These are phyloP conservation scores for Fusarium sp. DNA, from an alignment of 2,329 filamentous ascomycete genomes.

Conservation along the genomic window DNA sequence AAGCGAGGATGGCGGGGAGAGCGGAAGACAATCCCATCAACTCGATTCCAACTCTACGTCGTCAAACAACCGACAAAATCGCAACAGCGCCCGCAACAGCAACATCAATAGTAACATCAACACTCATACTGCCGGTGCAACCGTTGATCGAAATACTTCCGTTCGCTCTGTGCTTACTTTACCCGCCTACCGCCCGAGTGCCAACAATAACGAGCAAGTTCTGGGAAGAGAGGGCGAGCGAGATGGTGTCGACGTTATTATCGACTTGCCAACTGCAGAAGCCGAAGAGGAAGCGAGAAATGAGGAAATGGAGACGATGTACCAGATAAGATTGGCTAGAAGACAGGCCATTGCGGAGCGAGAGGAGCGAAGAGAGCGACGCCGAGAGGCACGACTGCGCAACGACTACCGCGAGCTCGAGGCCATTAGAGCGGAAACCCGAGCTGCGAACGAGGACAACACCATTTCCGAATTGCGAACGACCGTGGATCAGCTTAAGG, in stretches of 20 bases:
- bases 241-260: constrained; percentile 88
- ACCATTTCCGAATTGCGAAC: constrained; percentile 67
- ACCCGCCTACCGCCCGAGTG: constrained; percentile 81
- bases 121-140: constrained; percentile 46
- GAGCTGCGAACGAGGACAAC: constrained; percentile 59
- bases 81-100: constrained; percentile 20
- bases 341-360: constrained; percentile 80
- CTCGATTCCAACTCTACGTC: constrained; percentile 40
- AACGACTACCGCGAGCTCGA: constrained; percentile 78
- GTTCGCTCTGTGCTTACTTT: constrained; percentile 95
- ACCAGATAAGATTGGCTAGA: constrained; percentile 85
- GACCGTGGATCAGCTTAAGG: constrained; percentile 67
- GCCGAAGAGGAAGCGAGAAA: constrained; percentile 83
- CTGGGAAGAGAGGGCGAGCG: constrained; percentile 91
- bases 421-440: constrained; percentile 69
- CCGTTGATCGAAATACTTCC: constrained; percentile 83
- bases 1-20: constrained; percentile 45
- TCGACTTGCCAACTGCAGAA: constrained; percentile 84
- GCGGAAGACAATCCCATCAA: constrained; percentile 40
- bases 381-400: constrained; percentile 76
- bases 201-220: constrained; percentile 81
- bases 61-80: constrained; percentile 25
- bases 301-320: constrained; percentile 91
- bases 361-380: constrained; percentile 76
- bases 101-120: constrained; percentile 23